Evolutionary conservation across 1,284 basidiomycete genomes (phyloP).

Genomic region (Ustilago vetiveriae): DNA sequence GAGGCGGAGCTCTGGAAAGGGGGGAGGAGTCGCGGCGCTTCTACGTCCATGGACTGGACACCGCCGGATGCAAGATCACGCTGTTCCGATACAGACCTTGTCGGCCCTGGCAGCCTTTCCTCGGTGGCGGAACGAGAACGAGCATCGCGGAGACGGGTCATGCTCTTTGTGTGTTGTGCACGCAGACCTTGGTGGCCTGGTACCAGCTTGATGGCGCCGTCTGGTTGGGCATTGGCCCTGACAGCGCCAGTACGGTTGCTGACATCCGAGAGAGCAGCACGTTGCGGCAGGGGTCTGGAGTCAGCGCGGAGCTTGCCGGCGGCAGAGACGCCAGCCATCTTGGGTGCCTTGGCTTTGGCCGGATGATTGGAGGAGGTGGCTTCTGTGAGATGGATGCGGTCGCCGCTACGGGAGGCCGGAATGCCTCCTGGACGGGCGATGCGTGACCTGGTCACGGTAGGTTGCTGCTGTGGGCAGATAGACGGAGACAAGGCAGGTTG

Average conservation of each 20-base stretch:
- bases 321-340: constrained; percentile 11
- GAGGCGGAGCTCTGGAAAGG: constrained; percentile 30
- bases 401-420: constrained; percentile 45
- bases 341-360: constrained; percentile 27
- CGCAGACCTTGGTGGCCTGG: constrained; percentile 36
- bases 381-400: constrained; percentile 45
- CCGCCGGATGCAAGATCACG: constrained; percentile 21
- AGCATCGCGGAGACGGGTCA: constrained; percentile 37
- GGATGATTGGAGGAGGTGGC: constrained; percentile 26
- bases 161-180: constrained; percentile 36
- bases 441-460: constrained; percentile 32
- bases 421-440: constrained; percentile 39
- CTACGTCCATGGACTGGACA: constrained; percentile 43
- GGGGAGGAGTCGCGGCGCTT: constrained; percentile 30
- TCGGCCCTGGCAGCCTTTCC: constrained; percentile 17
- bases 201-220: constrained; percentile 23
- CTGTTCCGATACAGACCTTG: constrained; percentile 30
- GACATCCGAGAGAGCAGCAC: constrained; percentile 44
- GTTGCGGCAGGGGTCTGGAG: constrained; percentile 29
- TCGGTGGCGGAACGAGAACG: constrained; percentile 34
- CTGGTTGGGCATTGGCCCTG: constrained; percentile 5
- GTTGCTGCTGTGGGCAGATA: constrained; percentile 14
- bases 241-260: constrained; percentile 33
- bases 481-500: background rate
- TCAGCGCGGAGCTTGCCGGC: constrained; percentile 23